Evolutionary conservation across 345 rosid genomes (phyloP).

Genomic region (Aegle marmelos): DNA sequence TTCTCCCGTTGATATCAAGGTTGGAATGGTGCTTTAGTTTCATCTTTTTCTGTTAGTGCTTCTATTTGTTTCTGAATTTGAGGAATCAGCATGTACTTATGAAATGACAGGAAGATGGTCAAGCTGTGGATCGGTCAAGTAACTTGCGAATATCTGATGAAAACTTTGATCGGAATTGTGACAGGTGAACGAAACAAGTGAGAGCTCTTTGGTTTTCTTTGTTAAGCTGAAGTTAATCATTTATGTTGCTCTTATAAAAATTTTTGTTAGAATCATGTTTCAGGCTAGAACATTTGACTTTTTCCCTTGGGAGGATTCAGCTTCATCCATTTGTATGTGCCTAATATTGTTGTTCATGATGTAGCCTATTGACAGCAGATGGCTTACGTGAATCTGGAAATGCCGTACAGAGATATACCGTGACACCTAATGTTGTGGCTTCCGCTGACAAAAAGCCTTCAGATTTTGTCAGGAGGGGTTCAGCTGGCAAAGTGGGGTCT

Average conservation of each 20-base stretch:
- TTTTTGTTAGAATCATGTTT: background rate
- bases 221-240: slow-evolving; percentile 20
- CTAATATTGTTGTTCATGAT: slow-evolving; percentile 11
- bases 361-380: slow-evolving; percentile 35
- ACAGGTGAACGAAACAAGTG: slow-evolving; percentile 95
- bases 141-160: slow-evolving; percentile 25
- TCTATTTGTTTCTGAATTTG: slow-evolving; percentile 9
- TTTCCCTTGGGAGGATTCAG: background rate
- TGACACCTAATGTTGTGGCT: slow-evolving; percentile 30
- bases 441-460: slow-evolving; percentile 39
- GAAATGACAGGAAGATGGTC: slow-evolving; percentile 59
- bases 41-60: slow-evolving; percentile 11
- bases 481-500: slow-evolving; percentile 80
- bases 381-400: slow-evolving; percentile 24
- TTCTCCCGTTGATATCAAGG: slow-evolving; percentile 35
- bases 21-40: slow-evolving; percentile 29
- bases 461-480: slow-evolving; percentile 62
- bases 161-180: slow-evolving; percentile 49
- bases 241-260: background rate
- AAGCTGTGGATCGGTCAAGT: slow-evolving; percentile 29
- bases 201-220: slow-evolving; percentile 69
- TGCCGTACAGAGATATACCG: slow-evolving; percentile 13
- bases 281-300: background rate
- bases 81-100: slow-evolving; percentile 16
- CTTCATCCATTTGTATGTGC: background rate